phyloP scores from a whole-genome alignment of 305 asterid genomes.

The Galium porrigens region DNA sequence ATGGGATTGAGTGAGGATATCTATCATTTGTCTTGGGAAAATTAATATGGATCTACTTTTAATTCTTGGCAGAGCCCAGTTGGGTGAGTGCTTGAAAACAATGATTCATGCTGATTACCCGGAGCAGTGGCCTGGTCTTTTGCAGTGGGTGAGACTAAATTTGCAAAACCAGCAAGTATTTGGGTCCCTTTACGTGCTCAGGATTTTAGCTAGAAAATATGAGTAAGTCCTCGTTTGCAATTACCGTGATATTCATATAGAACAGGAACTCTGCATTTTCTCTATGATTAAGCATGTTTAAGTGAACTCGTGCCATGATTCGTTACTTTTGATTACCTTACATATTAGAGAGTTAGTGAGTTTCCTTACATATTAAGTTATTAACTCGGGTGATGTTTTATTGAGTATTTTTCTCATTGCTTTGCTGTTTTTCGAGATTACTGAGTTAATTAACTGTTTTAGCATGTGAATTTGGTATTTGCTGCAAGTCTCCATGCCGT shows the following conservation, averaged over 20 bases:
- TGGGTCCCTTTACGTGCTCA: conserved; percentile 79
- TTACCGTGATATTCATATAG: neutral
- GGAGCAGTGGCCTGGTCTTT: conserved; percentile 88
- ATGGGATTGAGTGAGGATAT: neutral
- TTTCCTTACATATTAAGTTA: too few relatives aligned
- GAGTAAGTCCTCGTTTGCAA: conserved; percentile 46
- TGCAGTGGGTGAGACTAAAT: conserved; percentile 82
- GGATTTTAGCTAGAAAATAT: conserved; percentile 84
- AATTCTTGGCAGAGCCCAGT: conserved; percentile 54
- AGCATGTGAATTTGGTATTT: neutral
- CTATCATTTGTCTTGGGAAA: neutral
- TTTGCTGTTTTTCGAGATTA: too few relatives aligned
- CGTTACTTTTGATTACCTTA: neutral
- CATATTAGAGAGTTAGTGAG: neutral
- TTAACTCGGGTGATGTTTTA: too few relatives aligned
- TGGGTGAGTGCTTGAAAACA: conserved; percentile 89
- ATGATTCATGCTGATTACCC: conserved; percentile 81
- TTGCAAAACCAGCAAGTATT: conserved; percentile 86
- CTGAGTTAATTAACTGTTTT: neutral
- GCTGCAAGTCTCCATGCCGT: neutral
- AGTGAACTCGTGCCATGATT: neutral
- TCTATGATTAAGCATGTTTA: neutral
- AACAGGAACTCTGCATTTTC: neutral
- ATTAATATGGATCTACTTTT: conserved; percentile 7
- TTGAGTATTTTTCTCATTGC: neutral